Conservation (phyloP, 2,329 filamentous ascomycete species). For the Aspergillus fischeri region DNA sequence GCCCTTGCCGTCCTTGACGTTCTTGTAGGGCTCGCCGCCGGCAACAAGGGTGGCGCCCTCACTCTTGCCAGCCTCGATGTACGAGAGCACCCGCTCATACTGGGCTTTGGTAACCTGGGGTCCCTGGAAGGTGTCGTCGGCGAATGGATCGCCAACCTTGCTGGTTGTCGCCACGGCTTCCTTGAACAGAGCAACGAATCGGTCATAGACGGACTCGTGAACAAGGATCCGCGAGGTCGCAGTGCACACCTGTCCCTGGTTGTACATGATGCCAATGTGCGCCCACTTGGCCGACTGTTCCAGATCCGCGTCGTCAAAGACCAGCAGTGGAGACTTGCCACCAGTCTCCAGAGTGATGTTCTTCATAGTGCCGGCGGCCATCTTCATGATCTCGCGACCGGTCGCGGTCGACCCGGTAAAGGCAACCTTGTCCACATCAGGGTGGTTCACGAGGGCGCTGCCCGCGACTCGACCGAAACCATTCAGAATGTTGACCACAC, state of each 20-base stretch:
- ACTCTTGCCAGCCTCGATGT: conserved; percentile 64
- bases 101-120: conserved; percentile 35
- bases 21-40: conserved; percentile 58
- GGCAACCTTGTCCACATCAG: conserved; percentile 33
- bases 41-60: conserved; percentile 65
- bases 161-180: conserved; percentile 28
- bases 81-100: conserved; percentile 56
- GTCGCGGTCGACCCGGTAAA: conserved; percentile 34
- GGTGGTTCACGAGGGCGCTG: conserved; percentile 27
- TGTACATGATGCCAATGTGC: conserved; percentile 51
- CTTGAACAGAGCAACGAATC: conserved; percentile 31
- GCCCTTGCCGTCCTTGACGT: conserved; percentile 54
- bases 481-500: conserved; percentile 34
- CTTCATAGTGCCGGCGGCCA: conserved; percentile 32
- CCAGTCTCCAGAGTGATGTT: conserved; percentile 46
- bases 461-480: conserved; percentile 29
- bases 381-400: conserved; percentile 34
- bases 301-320: conserved; percentile 63
- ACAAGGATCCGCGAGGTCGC: conserved; percentile 51
- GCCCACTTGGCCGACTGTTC: conserved; percentile 67
- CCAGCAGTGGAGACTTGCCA: conserved; percentile 61
- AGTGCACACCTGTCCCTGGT: conserved; percentile 34
- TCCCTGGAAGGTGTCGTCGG: conserved; percentile 35
- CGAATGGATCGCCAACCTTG: conserved; percentile 35
- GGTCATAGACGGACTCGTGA: conserved; percentile 44